A percentile compares a stretch with the other conserved stretches of the same genome.
phyloP scores from a whole-genome alignment of 23 red algal genomes.

The Gracilaria gracilis region DNA sequence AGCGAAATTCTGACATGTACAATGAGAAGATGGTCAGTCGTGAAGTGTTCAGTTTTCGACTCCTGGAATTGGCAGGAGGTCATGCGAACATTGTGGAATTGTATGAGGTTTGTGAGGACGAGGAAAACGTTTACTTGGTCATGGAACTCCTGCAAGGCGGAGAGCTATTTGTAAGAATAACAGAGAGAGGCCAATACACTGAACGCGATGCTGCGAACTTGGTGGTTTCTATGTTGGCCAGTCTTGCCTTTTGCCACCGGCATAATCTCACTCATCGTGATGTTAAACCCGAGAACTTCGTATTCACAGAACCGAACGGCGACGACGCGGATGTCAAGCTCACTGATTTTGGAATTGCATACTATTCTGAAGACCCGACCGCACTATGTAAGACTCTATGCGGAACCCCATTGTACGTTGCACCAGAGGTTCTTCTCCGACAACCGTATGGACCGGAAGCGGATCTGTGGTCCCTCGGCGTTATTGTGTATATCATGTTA shows the following conservation, averaged over 20 bases:
- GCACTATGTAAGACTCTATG: conserved; percentile 75
- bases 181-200: conserved; percentile 81
- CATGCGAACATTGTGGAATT: conserved; percentile 85
- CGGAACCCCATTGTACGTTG: conserved; percentile 97
- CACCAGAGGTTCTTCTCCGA: conserved; percentile 94
- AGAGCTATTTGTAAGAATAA: conserved; percentile 85
- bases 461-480: conserved; percentile 95
- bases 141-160: conserved; percentile 89
- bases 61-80: conserved; percentile 78
- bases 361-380: conserved; percentile 76
- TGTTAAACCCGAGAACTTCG: conserved; percentile 95
- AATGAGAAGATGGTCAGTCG: conserved; percentile 75
- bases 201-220: conserved; percentile 82
- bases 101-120: conserved; percentile 87
- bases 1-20: conserved; percentile 59
- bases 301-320: conserved; percentile 61
- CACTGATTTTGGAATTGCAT: conserved; percentile 92
- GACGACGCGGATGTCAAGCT: conserved; percentile 82
- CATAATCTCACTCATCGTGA: conserved; percentile 86
- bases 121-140: conserved; percentile 81
- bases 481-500: conserved; percentile 97
- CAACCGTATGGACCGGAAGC: conserved; percentile 94
- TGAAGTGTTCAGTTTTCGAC: conserved; percentile 67
- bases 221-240: conserved; percentile 77
- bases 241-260: conserved; percentile 81